phyloP scores from a whole-genome alignment of 306 rosid species.

The Fragaria nilgerrensis region DNA sequence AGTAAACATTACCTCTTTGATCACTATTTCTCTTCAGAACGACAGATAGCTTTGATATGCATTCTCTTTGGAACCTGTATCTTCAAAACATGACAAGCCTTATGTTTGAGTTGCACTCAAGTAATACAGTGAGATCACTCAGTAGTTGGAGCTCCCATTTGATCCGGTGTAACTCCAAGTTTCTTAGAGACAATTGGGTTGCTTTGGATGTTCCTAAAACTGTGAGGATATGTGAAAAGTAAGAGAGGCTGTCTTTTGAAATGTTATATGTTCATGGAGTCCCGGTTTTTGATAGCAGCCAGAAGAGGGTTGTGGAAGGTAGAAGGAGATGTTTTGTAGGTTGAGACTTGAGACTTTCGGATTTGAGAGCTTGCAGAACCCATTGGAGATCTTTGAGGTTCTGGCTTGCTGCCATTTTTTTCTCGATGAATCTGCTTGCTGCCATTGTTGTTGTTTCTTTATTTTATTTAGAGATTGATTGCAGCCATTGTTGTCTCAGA shows the following conservation, averaged over 20 bases:
- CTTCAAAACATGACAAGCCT: slow-evolving; percentile 57
- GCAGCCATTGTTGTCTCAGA: slow-evolving; percentile 44
- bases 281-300: slow-evolving; percentile 63
- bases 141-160: slow-evolving; percentile 59
- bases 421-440: too few species aligned
- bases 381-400: slow-evolving; percentile 56
- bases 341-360: slow-evolving; percentile 31
- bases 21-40: slow-evolving; percentile 52
- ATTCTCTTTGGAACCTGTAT: slow-evolving; percentile 52
- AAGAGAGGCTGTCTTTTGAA: slow-evolving; percentile 47
- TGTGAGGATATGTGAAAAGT: slow-evolving; percentile 51
- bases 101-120: slow-evolving; percentile 39
- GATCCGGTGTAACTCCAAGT: slow-evolving; percentile 74
- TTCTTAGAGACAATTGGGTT: slow-evolving; percentile 46
- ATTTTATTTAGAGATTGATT: too few species aligned
- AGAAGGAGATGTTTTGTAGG: slow-evolving; percentile 71
- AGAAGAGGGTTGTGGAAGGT: slow-evolving; percentile 69
- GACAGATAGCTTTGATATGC: slow-evolving; percentile 47
- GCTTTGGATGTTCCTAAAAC: slow-evolving; percentile 36
- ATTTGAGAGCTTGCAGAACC: slow-evolving; percentile 50
- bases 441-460: too few species aligned
- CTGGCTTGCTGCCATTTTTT: slow-evolving; percentile 34
- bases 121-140: slow-evolving; percentile 40
- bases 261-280: slow-evolving; percentile 65
- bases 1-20: slow-evolving; percentile 77